Evolutionary conservation across 805 yeast species (phyloP).

Genomic region (Kodamaea kaohsiungensis): DNA sequence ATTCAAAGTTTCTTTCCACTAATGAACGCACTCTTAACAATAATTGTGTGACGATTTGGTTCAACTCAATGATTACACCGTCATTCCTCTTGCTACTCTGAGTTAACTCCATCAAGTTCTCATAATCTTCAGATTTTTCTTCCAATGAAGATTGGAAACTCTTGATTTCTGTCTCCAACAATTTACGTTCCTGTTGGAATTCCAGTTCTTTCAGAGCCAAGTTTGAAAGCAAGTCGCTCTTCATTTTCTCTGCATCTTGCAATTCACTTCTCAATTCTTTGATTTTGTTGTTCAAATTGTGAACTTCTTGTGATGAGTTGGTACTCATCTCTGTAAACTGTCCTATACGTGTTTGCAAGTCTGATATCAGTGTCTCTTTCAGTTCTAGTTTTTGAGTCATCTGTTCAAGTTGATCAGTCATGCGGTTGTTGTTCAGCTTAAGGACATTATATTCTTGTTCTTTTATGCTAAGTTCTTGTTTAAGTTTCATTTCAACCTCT

Average conservation of each 20-base stretch:
- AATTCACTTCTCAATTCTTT: constrained; percentile 19
- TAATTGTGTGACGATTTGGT: constrained; percentile 13
- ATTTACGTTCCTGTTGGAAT: constrained; percentile 52
- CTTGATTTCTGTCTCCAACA: constrained; percentile 51
- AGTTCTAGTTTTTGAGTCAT: constrained; percentile 15
- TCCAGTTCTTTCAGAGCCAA: constrained; percentile 67
- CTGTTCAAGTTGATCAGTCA: constrained; percentile 7
- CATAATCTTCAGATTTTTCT: constrained; percentile 43
- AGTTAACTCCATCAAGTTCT: constrained; percentile 44
- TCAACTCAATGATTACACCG: constrained; percentile 29
- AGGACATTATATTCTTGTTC: constrained; percentile 9
- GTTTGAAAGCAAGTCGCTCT: constrained; percentile 65
- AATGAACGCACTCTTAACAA: constrained; percentile 11
- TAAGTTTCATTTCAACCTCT: neutral
- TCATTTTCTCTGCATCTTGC: constrained; percentile 38
- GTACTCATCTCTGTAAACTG: constrained; percentile 14
- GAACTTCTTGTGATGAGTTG: constrained; percentile 12
- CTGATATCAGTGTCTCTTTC: constrained; percentile 15
- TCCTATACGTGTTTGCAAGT: constrained; percentile 15
- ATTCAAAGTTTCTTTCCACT: constrained; percentile 22
- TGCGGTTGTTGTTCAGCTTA: constrained; percentile 6
- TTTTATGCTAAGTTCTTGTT: neutral
- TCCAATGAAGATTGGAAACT: constrained; percentile 46
- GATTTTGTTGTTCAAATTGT: constrained; percentile 15
- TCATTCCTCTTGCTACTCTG: constrained; percentile 25